Conservation (phyloP, 495 filamentous ascomycete species). For the Polyplosphaeria fusca region DNA sequence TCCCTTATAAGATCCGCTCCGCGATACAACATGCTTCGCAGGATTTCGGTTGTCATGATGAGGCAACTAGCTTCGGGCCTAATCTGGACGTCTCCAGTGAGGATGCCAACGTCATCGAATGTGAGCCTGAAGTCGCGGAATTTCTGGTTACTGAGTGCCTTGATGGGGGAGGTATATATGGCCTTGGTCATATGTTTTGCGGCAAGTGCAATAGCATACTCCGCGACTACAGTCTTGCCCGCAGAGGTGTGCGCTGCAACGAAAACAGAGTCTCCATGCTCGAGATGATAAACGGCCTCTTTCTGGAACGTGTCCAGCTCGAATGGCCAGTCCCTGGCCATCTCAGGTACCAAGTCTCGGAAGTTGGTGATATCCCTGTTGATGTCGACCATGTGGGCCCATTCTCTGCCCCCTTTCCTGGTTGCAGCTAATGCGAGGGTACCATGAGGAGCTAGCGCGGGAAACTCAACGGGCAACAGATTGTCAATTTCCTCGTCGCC, state of each 20-base stretch:
- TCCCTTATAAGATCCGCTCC: constrained; percentile 95
- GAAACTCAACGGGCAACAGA: constrained; percentile 88
- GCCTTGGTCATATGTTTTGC: constrained; percentile 98
- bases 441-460: constrained; percentile 80
- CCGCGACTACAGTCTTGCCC: constrained; percentile 96
- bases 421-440: constrained; percentile 67
- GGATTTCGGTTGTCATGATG: constrained; percentile 98
- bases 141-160: constrained; percentile 97
- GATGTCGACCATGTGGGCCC: constrained; percentile 97
- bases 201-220: constrained; percentile 94
- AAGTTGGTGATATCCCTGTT: constrained; percentile 90
- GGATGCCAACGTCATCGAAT: constrained; percentile 93
- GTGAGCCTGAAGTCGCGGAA: constrained; percentile 87
- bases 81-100: constrained; percentile 98
- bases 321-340: constrained; percentile 94
- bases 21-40: constrained; percentile 96
- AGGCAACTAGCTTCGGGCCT: constrained; percentile 96
- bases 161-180: constrained; percentile 98
- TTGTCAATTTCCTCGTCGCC: constrained; percentile 83
- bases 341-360: constrained; percentile 85
- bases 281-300: constrained; percentile 95
- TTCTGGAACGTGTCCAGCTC: constrained; percentile 98
- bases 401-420: constrained; percentile 75
- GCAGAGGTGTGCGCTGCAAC: constrained; percentile 98
- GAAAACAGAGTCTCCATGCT: constrained; percentile 95